Evolutionary conservation across 2,329 filamentous ascomycete species (phyloP), one percentile per base, ranked within the genome.

Genomic region (Alternaria sp.): DNA sequence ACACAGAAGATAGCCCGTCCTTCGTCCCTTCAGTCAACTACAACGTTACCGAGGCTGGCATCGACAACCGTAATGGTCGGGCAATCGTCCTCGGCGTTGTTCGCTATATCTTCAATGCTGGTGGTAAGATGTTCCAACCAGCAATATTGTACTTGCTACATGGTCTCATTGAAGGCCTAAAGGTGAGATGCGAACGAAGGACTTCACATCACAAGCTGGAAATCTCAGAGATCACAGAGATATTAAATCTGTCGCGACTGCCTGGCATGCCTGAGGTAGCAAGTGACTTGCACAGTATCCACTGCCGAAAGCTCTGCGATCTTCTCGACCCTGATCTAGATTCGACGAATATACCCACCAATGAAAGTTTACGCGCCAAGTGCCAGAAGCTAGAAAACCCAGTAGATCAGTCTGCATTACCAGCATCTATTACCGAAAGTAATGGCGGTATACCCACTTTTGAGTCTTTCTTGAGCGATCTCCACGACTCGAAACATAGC

Each of bases 231-330:
- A 34, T 81, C 2, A 64, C 75, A 3, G 68, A 76, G n/a, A 61
- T 82, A 2, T 48, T 78, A 12, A 72, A 70, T 32, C 57, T 81
- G 8, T 76, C 79, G 16, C 67, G 75, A 28, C 74, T 77, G 28
- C 68, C 78, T 5, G 79, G 77, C 9, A 62, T 82, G 24, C 79
- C 81, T 2, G 82, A 84, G 52, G 73, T 82, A 41, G 77, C 78
- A 9, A 75, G 75, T 4, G 81, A 83, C 61, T 74, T 80, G 24
- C 74, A 70, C 44, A 71, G 67, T 61, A 30, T 68, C 57, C 71
- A 74, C 65, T 69, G 76, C 57, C 52, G 66, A 20, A 62, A 69
- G 16, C 57, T 79, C 14, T 73, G 70, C 51, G 60, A 65, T 18
- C 58, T 71, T 18, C 43, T 68, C 1, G 51, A 34, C 2, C 43